phyloP scores from a whole-genome alignment of 305 asterid species.

The Solanum aculeatissimum region DNA sequence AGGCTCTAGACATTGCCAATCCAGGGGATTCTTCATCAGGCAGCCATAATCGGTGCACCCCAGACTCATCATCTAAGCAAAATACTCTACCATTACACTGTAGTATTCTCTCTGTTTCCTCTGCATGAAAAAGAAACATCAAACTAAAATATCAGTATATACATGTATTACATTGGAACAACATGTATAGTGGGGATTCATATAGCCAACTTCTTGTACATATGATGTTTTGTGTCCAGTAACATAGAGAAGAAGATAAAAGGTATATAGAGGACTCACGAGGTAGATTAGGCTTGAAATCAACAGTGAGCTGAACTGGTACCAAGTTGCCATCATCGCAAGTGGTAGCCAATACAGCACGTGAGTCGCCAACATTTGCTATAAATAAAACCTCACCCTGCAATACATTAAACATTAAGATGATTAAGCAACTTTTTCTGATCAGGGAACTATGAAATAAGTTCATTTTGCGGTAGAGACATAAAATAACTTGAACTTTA shows the following conservation, averaged over 20 bases:
- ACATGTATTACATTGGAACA: neutral
- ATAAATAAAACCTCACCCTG: constrained; percentile 64
- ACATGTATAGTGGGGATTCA: neutral
- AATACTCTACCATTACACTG: constrained; percentile 66
- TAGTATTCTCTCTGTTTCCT: constrained; percentile 72
- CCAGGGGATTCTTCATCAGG: constrained; percentile 85
- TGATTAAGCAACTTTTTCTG: neutral
- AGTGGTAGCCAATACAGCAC: constrained; percentile 77
- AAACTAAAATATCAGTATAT: neutral
- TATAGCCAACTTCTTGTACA: neutral
- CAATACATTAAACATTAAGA: neutral
- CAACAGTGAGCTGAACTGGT: constrained; percentile 74
- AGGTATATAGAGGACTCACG: constrained; percentile 31
- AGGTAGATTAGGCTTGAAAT: constrained; percentile 90
- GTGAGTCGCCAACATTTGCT: constrained; percentile 93
- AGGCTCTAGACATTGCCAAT: constrained; percentile 95
- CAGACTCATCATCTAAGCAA: constrained; percentile 76
- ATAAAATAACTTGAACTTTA: neutral
- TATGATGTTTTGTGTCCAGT: neutral
- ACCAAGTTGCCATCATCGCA: constrained; percentile 47
- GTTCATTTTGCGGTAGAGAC: neutral
- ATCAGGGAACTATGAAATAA: neutral
- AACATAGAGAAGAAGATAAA: neutral
- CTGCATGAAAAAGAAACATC: constrained; percentile 20
- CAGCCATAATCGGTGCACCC: constrained; percentile 82